A percentile compares a stretch with the other conserved stretches of the same genome.
Conservation (phyloP, 495 filamentous ascomycete species). For the Tetracladium setigerum region DNA sequence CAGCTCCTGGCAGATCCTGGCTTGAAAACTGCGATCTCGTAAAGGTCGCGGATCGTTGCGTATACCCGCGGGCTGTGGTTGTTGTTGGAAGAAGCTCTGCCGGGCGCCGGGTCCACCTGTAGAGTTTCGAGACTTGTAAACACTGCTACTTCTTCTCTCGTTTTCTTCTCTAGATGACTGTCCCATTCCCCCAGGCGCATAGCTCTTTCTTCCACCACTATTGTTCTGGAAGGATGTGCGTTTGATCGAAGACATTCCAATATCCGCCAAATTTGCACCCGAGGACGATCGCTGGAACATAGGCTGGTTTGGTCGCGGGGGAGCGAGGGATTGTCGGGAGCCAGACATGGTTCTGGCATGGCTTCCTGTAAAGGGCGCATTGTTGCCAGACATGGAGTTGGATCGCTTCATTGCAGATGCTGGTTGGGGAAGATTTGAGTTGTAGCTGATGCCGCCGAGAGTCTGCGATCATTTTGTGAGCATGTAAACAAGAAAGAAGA, state of each 20-base stretch:
- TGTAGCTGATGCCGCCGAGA: constrained; percentile 61
- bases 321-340: constrained; percentile 77
- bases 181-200: constrained; percentile 52
- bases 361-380: constrained; percentile 55
- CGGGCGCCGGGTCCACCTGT: constrained; percentile 53
- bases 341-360: constrained; percentile 74
- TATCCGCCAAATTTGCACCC: constrained; percentile 63
- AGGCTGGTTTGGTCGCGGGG: constrained; percentile 71
- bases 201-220: constrained; percentile 57
- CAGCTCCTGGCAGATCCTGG: constrained; percentile 78
- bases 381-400: constrained; percentile 68
- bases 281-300: constrained; percentile 79
- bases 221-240: constrained; percentile 69
- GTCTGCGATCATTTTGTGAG: constrained; percentile 41
- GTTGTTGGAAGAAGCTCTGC: constrained; percentile 89
- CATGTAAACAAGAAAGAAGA: background rate
- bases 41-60: constrained; percentile 86
- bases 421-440: constrained; percentile 64
- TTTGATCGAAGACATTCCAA: constrained; percentile 78
- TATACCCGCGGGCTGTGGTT: constrained; percentile 66
- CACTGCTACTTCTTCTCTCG: constrained; percentile 70
- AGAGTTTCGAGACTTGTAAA: constrained; percentile 62
- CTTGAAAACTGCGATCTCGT: constrained; percentile 70
- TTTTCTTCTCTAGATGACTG: constrained; percentile 39
- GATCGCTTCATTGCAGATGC: constrained; percentile 94